Evolutionary conservation across 2,329 filamentous ascomycete species (phyloP).

Genomic region (Sporothrix mexicana): DNA sequence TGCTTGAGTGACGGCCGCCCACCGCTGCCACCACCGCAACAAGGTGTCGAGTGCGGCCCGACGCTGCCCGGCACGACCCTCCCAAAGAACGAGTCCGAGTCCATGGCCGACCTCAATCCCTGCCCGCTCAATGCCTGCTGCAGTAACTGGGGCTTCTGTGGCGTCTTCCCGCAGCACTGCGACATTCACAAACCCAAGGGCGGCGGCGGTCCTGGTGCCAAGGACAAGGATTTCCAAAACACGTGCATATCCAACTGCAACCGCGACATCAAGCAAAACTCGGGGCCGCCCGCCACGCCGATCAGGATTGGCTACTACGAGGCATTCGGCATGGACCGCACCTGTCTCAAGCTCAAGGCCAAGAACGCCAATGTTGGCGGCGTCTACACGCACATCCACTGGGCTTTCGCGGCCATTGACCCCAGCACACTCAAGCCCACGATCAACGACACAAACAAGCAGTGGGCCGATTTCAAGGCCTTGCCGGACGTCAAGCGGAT

Average conservation of each 20-base stretch:
- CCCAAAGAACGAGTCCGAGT: constrained; percentile 34
- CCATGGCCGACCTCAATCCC: constrained; percentile 40
- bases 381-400: constrained; percentile 44
- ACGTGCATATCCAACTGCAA: constrained; percentile 48
- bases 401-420: constrained; percentile 42
- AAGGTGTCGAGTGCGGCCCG: constrained; percentile 44
- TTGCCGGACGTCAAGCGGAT: constrained; percentile 47
- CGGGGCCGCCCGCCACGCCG: constrained; percentile 14
- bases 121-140: constrained; percentile 44
- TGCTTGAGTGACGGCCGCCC: constrained; percentile 21
- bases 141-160: constrained; percentile 53
- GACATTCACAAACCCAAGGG: constrained; percentile 43
- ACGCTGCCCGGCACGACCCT: constrained; percentile 42
- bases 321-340: constrained; percentile 43
- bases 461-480: constrained; percentile 44
- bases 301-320: constrained; percentile 47
- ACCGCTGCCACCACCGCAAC: constrained; percentile 1
- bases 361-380: constrained; percentile 32
- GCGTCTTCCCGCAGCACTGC: constrained; percentile 49
- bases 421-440: constrained; percentile 38
- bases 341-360: constrained; percentile 43
- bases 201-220: constrained; percentile 19
- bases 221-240: constrained; percentile 24
- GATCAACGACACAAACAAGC: constrained; percentile 37
- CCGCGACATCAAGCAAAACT: constrained; percentile 41